These are phyloP conservation scores for Cucumis melo DNA, from an alignment of 306 rosid genomes.

Conservation along the genomic window DNA sequence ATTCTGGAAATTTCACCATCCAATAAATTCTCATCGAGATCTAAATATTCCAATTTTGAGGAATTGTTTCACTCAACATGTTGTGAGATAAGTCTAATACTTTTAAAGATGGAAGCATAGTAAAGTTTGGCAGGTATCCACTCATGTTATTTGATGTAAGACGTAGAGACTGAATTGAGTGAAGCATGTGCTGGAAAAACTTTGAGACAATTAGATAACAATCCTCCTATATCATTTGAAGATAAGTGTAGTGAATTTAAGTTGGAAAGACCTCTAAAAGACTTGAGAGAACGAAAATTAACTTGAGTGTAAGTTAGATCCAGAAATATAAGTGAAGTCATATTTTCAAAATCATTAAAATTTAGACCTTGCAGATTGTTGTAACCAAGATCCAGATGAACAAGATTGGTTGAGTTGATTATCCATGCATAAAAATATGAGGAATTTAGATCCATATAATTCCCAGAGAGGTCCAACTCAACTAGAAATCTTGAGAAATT, in stretches of 20 bases:
- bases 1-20: neutral
- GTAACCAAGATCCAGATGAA: neutral
- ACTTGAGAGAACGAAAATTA: neutral
- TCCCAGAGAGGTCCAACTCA: neutral
- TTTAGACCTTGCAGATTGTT: neutral
- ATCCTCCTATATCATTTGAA: neutral
- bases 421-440: neutral
- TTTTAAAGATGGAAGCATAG: neutral
- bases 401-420: neutral
- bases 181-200: too few species aligned
- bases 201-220: neutral
- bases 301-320: neutral
- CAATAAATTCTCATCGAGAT: neutral
- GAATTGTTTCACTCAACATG: neutral
- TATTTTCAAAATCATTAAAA: neutral
- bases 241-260: neutral
- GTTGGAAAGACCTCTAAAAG: neutral
- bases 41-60: neutral
- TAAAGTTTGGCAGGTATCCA: neutral
- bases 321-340: neutral
- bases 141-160: neutral
- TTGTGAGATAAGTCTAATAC: neutral
- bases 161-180: neutral
- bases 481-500: neutral
- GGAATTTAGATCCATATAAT: neutral